Evolutionary conservation across 345 rosid genomes (phyloP).

Genomic region (Gossypioides kirkii): DNA sequence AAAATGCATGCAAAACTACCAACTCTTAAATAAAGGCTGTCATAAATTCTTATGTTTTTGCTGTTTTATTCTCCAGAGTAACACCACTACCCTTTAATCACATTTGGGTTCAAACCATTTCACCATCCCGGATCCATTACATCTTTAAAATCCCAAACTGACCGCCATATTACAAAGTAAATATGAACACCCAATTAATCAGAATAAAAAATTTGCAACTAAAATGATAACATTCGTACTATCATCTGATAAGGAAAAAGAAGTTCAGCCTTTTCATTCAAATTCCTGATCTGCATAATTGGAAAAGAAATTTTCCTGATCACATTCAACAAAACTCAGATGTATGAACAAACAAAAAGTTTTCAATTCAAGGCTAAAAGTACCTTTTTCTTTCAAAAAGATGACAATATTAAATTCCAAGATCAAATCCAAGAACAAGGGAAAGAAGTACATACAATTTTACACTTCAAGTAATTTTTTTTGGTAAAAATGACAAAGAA

Average conservation of each 20-base stretch:
- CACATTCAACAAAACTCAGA: constrained; percentile 1
- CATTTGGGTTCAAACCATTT: background rate
- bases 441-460: background rate
- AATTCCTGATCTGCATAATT: background rate
- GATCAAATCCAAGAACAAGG: background rate
- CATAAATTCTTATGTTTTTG: background rate
- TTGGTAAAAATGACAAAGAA: background rate
- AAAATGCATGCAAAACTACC: background rate
- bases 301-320: background rate
- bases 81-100: background rate
- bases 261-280: background rate
- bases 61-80: background rate
- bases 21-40: background rate
- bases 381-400: background rate
- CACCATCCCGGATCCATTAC: background rate
- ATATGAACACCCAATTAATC: background rate
- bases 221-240: background rate
- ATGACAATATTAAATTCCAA: background rate
- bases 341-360: background rate
- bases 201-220: background rate
- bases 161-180: constrained; percentile 5
- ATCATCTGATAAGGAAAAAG: background rate
- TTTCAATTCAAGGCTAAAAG: background rate
- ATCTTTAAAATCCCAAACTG: constrained; percentile 1
- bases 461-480: background rate